Base-by-base conservation (phyloP, 108 stramenopile genomes). In the Cyclostephanos tholiformis region DNA sequence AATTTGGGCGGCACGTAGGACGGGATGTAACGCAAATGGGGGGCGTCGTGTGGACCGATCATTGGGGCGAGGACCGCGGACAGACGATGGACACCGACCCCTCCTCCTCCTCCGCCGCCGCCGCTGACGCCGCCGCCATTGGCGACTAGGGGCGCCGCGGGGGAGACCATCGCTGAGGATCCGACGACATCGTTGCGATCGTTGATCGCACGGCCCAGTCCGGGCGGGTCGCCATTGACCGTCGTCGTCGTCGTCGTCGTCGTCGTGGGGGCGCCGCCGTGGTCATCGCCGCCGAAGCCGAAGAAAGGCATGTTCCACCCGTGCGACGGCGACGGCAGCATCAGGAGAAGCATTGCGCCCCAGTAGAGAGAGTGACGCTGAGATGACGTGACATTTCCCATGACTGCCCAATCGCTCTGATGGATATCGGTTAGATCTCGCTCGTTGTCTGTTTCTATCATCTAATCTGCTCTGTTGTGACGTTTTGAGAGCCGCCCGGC, bases 21-120 rank as follows among this genome's bases (percentile, higher is more conserved):
- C 46, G 79, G 79, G 22, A 72, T 64, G 56, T 80, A 80, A 8
- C 79, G 51, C 6, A 80, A 51, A 56, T 80, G 79, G 2, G 79
- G 79, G 14, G 79, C 79, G 50, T 80, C 79, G 41, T 36, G 39
- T 35, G 79, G 79, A 0, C 79, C 79, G 20, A 72, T 65, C 43
- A 74, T 65, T 23, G 49, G 57, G 26, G 65, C 74, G 10, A 48
- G 30, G 14, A 60, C 64, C 11, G 51, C 59, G 13, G 76, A 41
- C 38, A 58, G 20, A 30, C 44, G 52, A 6, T 57, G 65, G 63
- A 59, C 41, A 22, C 27, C 22, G n/a, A 32, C 35, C 22, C 25
- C 58, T 6, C 65, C 22, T 0, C 56, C 60, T n/a, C 35, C 48
- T 9, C 53, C 57, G 30, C 16, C 44, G 48, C 52, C 55, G 35